phyloP scores from a whole-genome alignment of 2,329 filamentous ascomycete genomes.

The Aspergillus hortae region DNA sequence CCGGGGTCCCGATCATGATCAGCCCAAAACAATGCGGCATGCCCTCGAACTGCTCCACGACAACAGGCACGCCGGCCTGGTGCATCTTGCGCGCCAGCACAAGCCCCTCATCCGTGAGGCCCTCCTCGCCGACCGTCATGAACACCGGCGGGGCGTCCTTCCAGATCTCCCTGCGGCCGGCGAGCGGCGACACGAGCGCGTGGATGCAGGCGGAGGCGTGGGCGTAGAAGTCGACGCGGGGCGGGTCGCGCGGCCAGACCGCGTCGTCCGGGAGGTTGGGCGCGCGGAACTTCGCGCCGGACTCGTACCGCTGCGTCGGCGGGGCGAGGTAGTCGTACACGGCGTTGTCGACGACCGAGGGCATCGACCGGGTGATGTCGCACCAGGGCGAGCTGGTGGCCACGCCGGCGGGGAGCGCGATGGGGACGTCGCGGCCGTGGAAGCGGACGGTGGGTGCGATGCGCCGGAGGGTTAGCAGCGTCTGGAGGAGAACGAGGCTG shows the following conservation, averaged over 20 bases:
- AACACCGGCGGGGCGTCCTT: slow-evolving; percentile 39
- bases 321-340: slow-evolving; percentile 39
- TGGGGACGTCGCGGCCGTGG: slow-evolving; percentile 36
- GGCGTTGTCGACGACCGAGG: slow-evolving; percentile 35
- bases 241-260: slow-evolving; percentile 40
- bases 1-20: slow-evolving; percentile 49
- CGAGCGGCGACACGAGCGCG: slow-evolving; percentile 40
- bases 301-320: slow-evolving; percentile 23
- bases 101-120: slow-evolving; percentile 39
- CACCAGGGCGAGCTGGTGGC: slow-evolving; percentile 41
- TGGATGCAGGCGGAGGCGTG: slow-evolving; percentile 37
- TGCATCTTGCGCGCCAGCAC: slow-evolving; percentile 40
- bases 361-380: slow-evolving; percentile 42
- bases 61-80: slow-evolving; percentile 33
- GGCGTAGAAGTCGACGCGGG: slow-evolving; percentile 41
- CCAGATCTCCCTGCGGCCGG: slow-evolving; percentile 36
- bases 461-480: slow-evolving; percentile 40
- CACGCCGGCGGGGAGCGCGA: slow-evolving; percentile 41
- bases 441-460: slow-evolving; percentile 34
- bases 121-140: slow-evolving; percentile 41
- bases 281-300: slow-evolving; percentile 14
- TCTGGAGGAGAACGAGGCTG: slow-evolving; percentile 38
- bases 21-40: slow-evolving; percentile 54
- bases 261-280: slow-evolving; percentile 31
- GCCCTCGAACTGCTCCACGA: slow-evolving; percentile 43